Evolutionary conservation across 345 rosid genomes (phyloP).

Genomic region (Syzygium jambos): DNA sequence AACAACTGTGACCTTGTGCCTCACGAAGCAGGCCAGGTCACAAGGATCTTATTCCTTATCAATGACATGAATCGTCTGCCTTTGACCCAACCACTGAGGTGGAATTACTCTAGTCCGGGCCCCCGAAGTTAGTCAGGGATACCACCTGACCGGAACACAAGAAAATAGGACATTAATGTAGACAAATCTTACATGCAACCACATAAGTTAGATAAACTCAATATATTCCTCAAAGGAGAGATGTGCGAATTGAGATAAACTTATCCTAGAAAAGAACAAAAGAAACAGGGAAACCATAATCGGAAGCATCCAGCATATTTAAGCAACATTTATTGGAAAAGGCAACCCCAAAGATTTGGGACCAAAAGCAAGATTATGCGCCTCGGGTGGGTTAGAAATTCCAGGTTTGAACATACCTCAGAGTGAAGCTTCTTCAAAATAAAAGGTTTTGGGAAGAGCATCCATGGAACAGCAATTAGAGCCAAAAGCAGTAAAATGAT

Average conservation of each 20-base stretch:
- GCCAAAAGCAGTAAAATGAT: conserved; percentile 73
- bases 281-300: neutral
- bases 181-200: neutral
- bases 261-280: neutral
- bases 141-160: neutral
- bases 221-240: neutral
- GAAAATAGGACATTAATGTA: neutral
- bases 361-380: neutral
- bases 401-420: conserved; percentile 39
- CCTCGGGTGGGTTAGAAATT: neutral
- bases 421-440: conserved; percentile 72
- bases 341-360: no score
- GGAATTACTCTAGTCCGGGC: neutral
- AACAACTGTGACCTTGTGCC: neutral
- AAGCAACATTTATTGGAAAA: neutral
- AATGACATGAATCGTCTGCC: neutral
- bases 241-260: neutral
- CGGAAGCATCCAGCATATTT: neutral
- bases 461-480: conserved; percentile 86
- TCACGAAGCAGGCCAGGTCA: neutral
- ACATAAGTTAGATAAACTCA: neutral
- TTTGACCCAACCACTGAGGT: neutral
- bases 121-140: neutral
- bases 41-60: neutral
- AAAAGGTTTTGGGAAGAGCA: conserved; percentile 96